Evolutionary conservation across 352 stramenopile genomes (phyloP).

Genomic region (Elongisporangium undulatum): DNA sequence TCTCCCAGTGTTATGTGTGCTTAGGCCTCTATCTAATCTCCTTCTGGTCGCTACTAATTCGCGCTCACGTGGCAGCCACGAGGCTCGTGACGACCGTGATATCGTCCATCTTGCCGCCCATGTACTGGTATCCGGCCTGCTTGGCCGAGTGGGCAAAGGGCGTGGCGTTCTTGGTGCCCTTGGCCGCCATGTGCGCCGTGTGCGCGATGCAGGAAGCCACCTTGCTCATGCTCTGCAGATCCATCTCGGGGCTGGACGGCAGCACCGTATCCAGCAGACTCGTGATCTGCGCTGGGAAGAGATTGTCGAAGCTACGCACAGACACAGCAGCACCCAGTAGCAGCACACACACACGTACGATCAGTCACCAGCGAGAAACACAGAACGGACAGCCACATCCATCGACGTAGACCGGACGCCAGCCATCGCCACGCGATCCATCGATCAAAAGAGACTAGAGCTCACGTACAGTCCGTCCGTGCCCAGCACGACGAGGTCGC

Average conservation of each 20-base stretch:
- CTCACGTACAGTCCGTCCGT: slow-evolving; percentile 90
- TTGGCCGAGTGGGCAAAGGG: slow-evolving; percentile 73
- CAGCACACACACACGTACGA: background rate
- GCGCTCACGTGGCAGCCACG: slow-evolving; percentile 16
- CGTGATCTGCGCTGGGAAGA: slow-evolving; percentile 87
- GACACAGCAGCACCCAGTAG: background rate
- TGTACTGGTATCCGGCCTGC: slow-evolving; percentile 73
- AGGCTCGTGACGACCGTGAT: slow-evolving; percentile 87
- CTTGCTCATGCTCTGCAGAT: slow-evolving; percentile 66
- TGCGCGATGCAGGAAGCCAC: slow-evolving; percentile 75
- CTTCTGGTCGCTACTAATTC: background rate
- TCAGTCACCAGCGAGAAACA: background rate
- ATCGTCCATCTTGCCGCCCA: slow-evolving; percentile 89
- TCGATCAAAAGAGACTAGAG: background rate
- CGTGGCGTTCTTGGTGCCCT: slow-evolving; percentile 62
- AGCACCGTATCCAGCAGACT: slow-evolving; percentile 62
- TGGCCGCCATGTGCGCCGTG: slow-evolving; percentile 75
- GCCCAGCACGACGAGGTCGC: slow-evolving; percentile 91
- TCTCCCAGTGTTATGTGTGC: too few species aligned
- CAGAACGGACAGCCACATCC: background rate
- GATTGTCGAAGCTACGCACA: slow-evolving; percentile 90
- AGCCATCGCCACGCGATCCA: background rate
- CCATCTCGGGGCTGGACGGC: slow-evolving; percentile 39
- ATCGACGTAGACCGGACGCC: background rate
- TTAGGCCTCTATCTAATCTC: slow-evolving; percentile 8